A percentile compares a stretch with the other conserved stretches of the same genome.
phyloP scores from a whole-genome alignment of 257 asterid genomes.

The Salvia splendens region DNA sequence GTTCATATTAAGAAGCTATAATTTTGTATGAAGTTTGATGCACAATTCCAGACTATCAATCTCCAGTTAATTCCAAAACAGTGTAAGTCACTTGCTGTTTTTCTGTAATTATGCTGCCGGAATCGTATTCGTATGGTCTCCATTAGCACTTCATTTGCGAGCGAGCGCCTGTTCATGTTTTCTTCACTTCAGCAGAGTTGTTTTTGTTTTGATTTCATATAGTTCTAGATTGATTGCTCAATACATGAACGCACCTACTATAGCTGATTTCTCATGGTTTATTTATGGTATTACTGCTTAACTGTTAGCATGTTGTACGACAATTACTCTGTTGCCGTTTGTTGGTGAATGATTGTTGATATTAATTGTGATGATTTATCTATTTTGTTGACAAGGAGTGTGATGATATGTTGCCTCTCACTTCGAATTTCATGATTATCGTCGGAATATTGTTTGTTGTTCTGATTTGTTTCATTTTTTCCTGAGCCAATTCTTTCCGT shows the following conservation, averaged over 20 bases:
- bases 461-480: slow-evolving; percentile 2
- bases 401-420: background rate
- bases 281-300: background rate
- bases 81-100: slow-evolving; percentile 14
- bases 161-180: background rate
- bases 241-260: background rate
- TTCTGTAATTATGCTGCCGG: background rate
- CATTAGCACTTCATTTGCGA: no score
- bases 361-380: background rate
- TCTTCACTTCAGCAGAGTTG: background rate
- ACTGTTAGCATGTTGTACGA: background rate
- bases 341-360: slow-evolving; percentile 8
- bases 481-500: slow-evolving; percentile 2
- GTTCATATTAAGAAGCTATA: background rate
- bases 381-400: background rate
- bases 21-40: background rate
- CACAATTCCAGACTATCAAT: background rate
- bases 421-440: background rate
- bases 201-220: background rate
- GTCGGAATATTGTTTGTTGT: background rate
- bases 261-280: background rate
- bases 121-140: slow-evolving; percentile 8
- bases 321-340: slow-evolving; percentile 5
- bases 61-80: background rate
- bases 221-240: background rate